Conservation (phyloP, 2,329 filamentous ascomycete species). For the Arachnomyces sp. region DNA sequence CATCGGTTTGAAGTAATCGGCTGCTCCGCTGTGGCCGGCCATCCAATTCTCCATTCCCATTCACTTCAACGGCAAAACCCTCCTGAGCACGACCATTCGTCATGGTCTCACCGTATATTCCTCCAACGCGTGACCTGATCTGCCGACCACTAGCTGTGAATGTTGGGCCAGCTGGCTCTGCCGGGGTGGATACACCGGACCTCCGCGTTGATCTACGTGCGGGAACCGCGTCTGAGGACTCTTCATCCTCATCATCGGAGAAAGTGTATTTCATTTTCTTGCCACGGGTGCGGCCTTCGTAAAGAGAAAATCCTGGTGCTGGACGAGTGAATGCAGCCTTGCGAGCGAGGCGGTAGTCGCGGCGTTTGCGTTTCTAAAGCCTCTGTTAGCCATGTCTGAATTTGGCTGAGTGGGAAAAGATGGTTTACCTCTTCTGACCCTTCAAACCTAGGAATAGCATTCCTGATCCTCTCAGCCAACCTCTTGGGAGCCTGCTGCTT, state of each 20-base stretch:
- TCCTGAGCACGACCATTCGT: constrained; percentile 46
- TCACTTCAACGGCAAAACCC: constrained; percentile 38
- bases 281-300: constrained; percentile 90
- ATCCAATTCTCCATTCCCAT: constrained; percentile 28
- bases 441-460: constrained; percentile 82
- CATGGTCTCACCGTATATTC: constrained; percentile 47
- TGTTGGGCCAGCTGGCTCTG: constrained; percentile 55
- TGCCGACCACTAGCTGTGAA: constrained; percentile 83
- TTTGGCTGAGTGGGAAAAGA: not conserved
- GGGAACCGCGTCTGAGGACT: constrained; percentile 55
- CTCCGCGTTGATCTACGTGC: constrained; percentile 52
- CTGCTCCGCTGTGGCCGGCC: constrained; percentile 32
- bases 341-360: constrained; percentile 79
- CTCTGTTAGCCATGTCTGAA: constrained; percentile 9
- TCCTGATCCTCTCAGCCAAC: constrained; percentile 66
- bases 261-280: constrained; percentile 97
- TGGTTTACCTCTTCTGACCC: constrained; percentile 72
- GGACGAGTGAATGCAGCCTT: constrained; percentile 82
- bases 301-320: constrained; percentile 82
- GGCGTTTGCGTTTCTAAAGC: constrained; percentile 75
- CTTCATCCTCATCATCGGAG: constrained; percentile 75
- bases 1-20: constrained; percentile 21
- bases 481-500: constrained; percentile 72
- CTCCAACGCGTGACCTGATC: constrained; percentile 50
- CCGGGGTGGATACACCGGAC: constrained; percentile 63